Evolutionary conservation across 192 early-diverging fungal species (phyloP), one percentile per base, ranked within the genome.

Genomic region (Coemansia aciculifera): DNA sequence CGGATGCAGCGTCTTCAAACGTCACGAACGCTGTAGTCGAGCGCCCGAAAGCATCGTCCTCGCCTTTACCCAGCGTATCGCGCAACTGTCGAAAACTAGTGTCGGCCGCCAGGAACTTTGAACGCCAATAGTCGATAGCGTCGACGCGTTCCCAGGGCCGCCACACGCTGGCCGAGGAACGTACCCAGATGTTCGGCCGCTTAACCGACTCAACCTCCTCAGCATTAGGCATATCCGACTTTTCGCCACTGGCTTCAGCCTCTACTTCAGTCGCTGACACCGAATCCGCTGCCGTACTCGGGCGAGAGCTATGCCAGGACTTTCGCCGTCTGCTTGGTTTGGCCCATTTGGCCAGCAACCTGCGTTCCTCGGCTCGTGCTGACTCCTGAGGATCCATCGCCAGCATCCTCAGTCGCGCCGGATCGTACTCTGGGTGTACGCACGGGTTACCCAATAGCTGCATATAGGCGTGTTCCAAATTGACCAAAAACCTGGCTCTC

Each of bases 21-120:
- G 91, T 93, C n/a, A 93, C 90, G 67, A 93, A 93, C 2, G 89
- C 91, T 24, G 89, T 87, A 15, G 84, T 88, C 1, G 90, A 85
- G 15, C 51, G 67, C 3, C 69, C 67, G 2, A 37, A 19, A 24
- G 72, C 65, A n/a, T 42, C 48, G 43, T 70, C 79, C 0, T 54
- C 21, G 63, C 64, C 44, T 15, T 49, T 46, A 11, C 19, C 11
- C 42, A 72, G 42, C 31, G 54, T 72, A 8, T 57, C 51, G 74
- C 85, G 75, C 64, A 74, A 71, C 79, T 83, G 67, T 61, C 51
- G 68, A 66, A 88, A 72, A 74, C 84, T 63, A 44, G 73, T 66
- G 78, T 93, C 90, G 40, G 85, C 68, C 1, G 81, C 78, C 2
- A 84, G 64, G 60, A 89, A 90, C 52, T 73, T 68, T 32, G 81